Evolutionary conservation across 225 moss, liverwort and hornwort genomes (phyloP).

Genomic region (Bryoerythrophyllum caledonicum): DNA sequence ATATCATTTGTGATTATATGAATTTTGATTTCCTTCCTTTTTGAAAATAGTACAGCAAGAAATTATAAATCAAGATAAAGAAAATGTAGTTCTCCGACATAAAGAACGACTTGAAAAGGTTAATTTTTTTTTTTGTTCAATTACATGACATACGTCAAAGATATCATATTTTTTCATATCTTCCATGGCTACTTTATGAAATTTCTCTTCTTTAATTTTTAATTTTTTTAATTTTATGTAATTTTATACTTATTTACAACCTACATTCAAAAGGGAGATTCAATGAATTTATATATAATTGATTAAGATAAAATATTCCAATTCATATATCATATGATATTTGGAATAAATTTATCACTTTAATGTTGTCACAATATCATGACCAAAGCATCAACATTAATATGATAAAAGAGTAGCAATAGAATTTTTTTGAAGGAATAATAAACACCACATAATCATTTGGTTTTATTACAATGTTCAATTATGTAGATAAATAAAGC

Average conservation of each 20-base stretch:
- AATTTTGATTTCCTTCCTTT: fast-evolving
- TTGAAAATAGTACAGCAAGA: slow-evolving; percentile 4
- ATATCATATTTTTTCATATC: too few relatives aligned
- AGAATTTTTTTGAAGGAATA: too few relatives aligned
- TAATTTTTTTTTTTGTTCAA: fast-evolving
- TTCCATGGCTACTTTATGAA: not conserved
- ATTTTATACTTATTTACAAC: too few relatives aligned
- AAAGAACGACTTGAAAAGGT: slow-evolving; percentile 42
- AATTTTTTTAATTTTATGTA: fast-evolving
- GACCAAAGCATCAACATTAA: not conserved
- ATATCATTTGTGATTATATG: fast-evolving
- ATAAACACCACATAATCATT: too few relatives aligned
- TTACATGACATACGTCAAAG: not conserved
- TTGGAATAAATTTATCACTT: too few relatives aligned
- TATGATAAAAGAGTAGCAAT: fast-evolving
- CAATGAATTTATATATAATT: too few relatives aligned
- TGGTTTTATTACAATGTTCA: not conserved
- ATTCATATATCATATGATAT: too few relatives aligned
- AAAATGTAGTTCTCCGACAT: slow-evolving; percentile 22
- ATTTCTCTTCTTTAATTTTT: too few relatives aligned
- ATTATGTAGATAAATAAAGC: slow-evolving; percentile 39
- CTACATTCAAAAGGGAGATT: too few relatives aligned
- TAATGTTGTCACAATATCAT: too few relatives aligned
- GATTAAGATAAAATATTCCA: too few relatives aligned
- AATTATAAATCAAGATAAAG: slow-evolving; percentile 9